Conservation (phyloP, 108 stramenopile genomes). For the Nitzschia palea region DNA sequence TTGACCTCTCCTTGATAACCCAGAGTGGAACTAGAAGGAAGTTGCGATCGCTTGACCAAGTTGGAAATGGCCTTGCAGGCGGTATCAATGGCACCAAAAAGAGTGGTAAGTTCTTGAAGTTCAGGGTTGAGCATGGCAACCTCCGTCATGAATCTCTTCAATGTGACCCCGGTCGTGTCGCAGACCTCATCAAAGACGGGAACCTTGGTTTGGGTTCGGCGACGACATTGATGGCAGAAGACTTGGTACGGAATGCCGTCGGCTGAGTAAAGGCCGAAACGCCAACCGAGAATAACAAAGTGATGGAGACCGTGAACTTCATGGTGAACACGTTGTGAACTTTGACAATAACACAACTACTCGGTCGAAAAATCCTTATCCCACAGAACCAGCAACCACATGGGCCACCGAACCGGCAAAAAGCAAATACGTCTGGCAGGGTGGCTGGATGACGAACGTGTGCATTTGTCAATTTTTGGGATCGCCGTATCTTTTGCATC, state of each 20-base stretch:
- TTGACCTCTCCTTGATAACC: constrained; percentile 78
- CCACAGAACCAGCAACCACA: no score
- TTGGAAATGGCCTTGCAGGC: constrained; percentile 82
- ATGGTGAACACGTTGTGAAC: not conserved
- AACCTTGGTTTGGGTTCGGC: constrained; percentile 20
- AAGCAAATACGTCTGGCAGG: no score
- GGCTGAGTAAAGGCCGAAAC: not conserved
- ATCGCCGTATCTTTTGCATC: no score
- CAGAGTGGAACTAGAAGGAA: constrained; percentile 66
- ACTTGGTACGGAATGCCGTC: not conserved
- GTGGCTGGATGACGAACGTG: no score
- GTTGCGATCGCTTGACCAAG: constrained; percentile 62
- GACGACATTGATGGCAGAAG: not conserved
- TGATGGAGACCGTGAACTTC: not conserved
- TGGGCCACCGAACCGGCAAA: no score
- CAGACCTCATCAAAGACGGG: constrained; percentile 79
- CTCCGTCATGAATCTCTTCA: constrained; percentile 72
- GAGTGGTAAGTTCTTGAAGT: constrained; percentile 61
- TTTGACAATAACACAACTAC: no score
- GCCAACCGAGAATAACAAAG: not conserved
- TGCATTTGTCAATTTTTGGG: no score
- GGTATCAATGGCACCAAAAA: constrained; percentile 84
- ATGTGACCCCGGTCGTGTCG: constrained; percentile 70
- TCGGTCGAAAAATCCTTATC: no score
- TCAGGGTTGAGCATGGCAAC: constrained; percentile 74